Percentiles rank a stretch among this genome's conserved stretches.
These are phyloP conservation scores for Trichoderma lentiforme DNA, from an alignment of 2,329 filamentous ascomycete genomes.

Conservation along the genomic window DNA sequence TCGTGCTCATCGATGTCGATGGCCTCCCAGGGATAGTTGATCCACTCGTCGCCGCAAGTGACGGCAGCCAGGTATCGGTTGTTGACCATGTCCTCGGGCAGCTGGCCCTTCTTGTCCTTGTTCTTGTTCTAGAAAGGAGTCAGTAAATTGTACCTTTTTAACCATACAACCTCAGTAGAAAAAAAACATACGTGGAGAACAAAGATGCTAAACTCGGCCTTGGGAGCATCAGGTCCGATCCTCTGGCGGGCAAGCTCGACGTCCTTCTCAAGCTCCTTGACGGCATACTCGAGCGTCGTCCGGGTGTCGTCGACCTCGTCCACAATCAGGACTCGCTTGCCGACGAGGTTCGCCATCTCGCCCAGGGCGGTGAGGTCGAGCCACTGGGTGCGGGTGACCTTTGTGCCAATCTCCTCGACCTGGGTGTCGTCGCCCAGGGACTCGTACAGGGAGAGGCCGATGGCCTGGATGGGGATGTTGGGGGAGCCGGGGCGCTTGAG, in stretches of 20 bases:
- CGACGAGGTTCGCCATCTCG: conserved; percentile 83
- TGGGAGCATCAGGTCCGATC: conserved; percentile 59
- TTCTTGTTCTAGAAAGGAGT: conserved; percentile 74
- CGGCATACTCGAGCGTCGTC: conserved; percentile 90
- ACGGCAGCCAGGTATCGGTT: conserved; percentile 79
- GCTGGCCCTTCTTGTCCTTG: conserved; percentile 86
- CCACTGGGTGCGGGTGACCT: conserved; percentile 98
- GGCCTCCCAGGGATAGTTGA: conserved; percentile 98
- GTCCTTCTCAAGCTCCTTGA: conserved; percentile 91
- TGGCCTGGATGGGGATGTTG: conserved; percentile 99
- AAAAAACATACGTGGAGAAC: conserved; percentile 72
- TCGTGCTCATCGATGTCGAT: conserved; percentile 93
- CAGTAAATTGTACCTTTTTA: not conserved
- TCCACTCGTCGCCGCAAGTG: conserved; percentile 94
- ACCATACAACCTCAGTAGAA: not conserved
- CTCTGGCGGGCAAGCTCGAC: conserved; percentile 76
- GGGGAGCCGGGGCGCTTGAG: conserved; percentile 81
- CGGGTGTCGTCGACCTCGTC: conserved; percentile 95
- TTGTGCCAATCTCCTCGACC: conserved; percentile 76
- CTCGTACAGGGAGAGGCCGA: conserved; percentile 96
- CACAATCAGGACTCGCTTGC: conserved; percentile 88
- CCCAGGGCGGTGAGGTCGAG: conserved; percentile 80
- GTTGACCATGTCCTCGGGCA: conserved; percentile 75
- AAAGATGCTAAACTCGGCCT: conserved; percentile 90
- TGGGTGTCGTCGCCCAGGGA: conserved; percentile 58